Evolutionary conservation across 2,329 filamentous ascomycete species (phyloP), one percentile per base, ranked within the genome.

Genomic region (Penicillium sp.): DNA sequence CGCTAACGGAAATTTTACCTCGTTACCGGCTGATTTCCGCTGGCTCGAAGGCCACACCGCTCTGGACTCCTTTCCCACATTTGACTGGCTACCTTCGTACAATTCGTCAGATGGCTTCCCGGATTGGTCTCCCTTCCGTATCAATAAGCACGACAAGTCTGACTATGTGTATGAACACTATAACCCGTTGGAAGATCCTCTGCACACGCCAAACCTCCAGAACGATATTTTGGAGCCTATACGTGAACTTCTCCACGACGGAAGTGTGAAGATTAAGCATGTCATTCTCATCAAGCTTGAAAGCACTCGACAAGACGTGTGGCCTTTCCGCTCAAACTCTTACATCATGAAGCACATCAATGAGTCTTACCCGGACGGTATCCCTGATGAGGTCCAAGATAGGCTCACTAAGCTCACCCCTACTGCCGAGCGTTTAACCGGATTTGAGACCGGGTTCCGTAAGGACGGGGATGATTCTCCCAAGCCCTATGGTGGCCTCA

Each of bases 241-340:
- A 1, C 53, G 52, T 12, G 57, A 57, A 7, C 52, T 58, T 9
- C 31, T 69, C n/a, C 45, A 62, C 6, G 57, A 58, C 15, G 67
- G 64, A 12, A 58, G 62, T 38, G 62, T 78, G 8, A 70, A 72
- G n/a, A 75, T 80, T 52, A 75, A 76, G 46, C 76, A 80, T 50
- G 63, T 80, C n/a, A 61, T 80, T 10, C 59, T 79, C 8, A 59
- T 80, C 10, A 69, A 77, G 31, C 68, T 80, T 8, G 78, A 80
- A 53, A 78, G 77, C 47, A 79, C 77, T 4, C 70, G 78, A 27
- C 75, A 77, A 21, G 78, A 80, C 37, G 73, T 80, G 1, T 80
- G 79, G 35, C 78, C 78, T 0, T 61, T 80, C 40, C 63, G 63
- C 27, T 77, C 78, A 38, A 74, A 75, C 54, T 64, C 71, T 4